Base-by-base conservation (phyloP, 2,329 filamentous ascomycete species). In the Xylariomycetidae sp. region DNA sequence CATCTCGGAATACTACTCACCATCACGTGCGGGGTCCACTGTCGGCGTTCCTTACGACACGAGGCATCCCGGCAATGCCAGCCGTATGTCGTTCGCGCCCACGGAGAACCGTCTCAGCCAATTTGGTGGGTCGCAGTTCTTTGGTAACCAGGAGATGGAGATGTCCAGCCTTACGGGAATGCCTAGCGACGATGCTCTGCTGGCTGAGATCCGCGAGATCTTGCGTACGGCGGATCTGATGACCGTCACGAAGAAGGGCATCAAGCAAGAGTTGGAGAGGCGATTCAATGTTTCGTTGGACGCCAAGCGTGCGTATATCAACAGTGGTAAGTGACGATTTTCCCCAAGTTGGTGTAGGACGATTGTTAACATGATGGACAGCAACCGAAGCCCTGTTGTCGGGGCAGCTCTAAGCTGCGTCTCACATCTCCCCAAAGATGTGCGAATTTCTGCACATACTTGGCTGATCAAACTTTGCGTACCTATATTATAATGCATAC, bases 201-300 rank as follows among this genome's bases (percentile, higher is more conserved):
- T 98, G 42, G 82, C 87, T 0, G 92, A 98, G 70, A 98, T 98
- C 50, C 77, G 92, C 32, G 88, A 95, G 54, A 95, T 98, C 43
- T 68, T 98, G 42, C 76, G 81, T 48, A 93, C 84, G 10, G 89
- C 88, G 2, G 92, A 98, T 63, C 66, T 98, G 54, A 98, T 98
- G 92, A 89, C 78, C 4, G 86, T 98, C 26, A 98, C 92, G 46
- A 98, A 98, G 79, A 98, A 98, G 77, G 87, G 85, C 50, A 85
- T 98, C 63, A 96, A 96, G 73, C 65, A 76, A 48, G 92, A 98
- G 67, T 67, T 98, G 37, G 92, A 98, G 71, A 78, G 79, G 53
- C 76, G 89, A 42, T 98, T 98, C 54, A 85, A 85, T 41, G 80
- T 94, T 43, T 76, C 80, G 38, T 73, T 98, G 38, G 89, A 96